Evolutionary conservation across 139 green algal species (phyloP).

Genomic region (Ostreobium quekettii): DNA sequence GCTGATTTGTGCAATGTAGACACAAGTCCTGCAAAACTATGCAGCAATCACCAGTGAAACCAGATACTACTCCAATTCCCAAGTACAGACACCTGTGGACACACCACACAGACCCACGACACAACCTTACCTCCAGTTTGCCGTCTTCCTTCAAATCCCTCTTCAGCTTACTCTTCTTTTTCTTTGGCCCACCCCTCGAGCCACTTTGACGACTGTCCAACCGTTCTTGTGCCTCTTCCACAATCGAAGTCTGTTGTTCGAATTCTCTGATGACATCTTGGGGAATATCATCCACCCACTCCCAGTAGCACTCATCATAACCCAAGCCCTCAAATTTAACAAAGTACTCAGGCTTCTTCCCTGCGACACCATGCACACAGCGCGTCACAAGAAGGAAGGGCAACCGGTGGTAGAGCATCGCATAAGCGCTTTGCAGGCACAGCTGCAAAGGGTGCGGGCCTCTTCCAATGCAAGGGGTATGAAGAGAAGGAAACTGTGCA

Average conservation of each 20-base stretch:
- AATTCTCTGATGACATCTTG: no score
- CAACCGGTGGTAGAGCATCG: no score
- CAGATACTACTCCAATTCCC: no score
- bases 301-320: constrained; percentile 41
- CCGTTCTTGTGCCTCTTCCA: background rate
- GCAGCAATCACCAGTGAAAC: no score
- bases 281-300: constrained; percentile 22
- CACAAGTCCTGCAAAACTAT: no score
- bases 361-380: background rate
- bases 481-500: background rate
- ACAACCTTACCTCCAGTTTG: background rate
- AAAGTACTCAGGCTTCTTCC: constrained; percentile 31
- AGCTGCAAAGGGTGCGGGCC: background rate
- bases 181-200: background rate
- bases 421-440: background rate
- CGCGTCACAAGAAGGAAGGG: no score
- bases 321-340: constrained; percentile 50
- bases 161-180: background rate
- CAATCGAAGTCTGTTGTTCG: no score
- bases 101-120: no score
- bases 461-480: background rate
- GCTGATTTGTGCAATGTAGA: no score
- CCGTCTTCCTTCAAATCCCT: background rate
- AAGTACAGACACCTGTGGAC: no score
- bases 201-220: background rate